phyloP scores from a whole-genome alignment of 108 stramenopile genomes.

The Skeletonema potamos region DNA sequence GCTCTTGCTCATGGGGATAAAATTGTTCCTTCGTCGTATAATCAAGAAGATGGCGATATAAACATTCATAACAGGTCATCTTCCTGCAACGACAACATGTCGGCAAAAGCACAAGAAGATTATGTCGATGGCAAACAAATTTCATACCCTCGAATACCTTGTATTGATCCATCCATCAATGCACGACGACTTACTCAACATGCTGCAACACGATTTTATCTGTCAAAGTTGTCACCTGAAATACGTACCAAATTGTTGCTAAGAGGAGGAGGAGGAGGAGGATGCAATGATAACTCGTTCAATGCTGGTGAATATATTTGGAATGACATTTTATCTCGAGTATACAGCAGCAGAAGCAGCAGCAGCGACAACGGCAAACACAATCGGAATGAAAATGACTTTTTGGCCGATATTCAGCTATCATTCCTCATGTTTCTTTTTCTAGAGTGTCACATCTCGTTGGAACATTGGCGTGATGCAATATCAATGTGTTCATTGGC shows the following conservation, averaged over 20 bases:
- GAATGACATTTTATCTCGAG: constrained; percentile 36
- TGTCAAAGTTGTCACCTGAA: constrained; percentile 49
- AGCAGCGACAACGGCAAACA: neutral
- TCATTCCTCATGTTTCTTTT: constrained; percentile 69
- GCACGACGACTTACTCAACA: constrained; percentile 50
- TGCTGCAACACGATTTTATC: constrained; percentile 61
- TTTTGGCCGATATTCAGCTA: constrained; percentile 82
- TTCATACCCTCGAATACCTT: constrained; percentile 71
- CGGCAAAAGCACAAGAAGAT: neutral
- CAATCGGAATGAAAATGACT: constrained; percentile 32
- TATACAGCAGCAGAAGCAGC: constrained; percentile 40
- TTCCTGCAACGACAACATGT: neutral
- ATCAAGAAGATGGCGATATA: constrained; percentile 24
- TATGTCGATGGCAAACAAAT: constrained; percentile 51
- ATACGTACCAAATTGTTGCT: constrained; percentile 61
- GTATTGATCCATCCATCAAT: constrained; percentile 49
- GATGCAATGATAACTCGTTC: neutral
- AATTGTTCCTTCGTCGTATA: constrained; percentile 65
- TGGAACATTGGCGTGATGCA: constrained; percentile 81
- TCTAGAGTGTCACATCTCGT: constrained; percentile 70
- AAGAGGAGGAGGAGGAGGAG: neutral
- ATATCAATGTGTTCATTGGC: constrained; percentile 48
- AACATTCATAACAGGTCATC: neutral
- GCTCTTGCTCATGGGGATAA: constrained; percentile 45
- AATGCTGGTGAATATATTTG: constrained; percentile 39